phyloP scores from a whole-genome alignment of 2,329 filamentous ascomycete species.

The Phaeomoniella chlamydospora region DNA sequence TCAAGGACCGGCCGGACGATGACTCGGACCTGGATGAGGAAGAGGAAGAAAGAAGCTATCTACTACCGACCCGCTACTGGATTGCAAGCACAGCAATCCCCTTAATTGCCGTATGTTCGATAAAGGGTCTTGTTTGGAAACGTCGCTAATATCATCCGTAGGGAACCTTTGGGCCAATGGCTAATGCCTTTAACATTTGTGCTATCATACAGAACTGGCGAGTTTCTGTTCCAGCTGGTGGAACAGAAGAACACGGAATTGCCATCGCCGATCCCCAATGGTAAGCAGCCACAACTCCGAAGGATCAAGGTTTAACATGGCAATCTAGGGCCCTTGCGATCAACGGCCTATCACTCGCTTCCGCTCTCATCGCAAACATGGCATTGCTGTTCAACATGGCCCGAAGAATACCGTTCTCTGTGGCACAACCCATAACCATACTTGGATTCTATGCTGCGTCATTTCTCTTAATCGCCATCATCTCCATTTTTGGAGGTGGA shows the following conservation, averaged over 20 bases:
- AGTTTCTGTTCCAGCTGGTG: conserved; percentile 31
- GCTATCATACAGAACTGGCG: conserved; percentile 43
- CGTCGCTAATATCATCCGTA: conserved; percentile 3
- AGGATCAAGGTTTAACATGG: conserved; percentile 1
- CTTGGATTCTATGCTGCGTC: conserved; percentile 43
- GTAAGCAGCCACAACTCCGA: conserved; percentile 14
- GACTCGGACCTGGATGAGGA: conserved; percentile 21
- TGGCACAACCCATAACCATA: conserved; percentile 46
- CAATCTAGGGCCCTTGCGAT: conserved; percentile 32
- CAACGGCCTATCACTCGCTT: conserved; percentile 40
- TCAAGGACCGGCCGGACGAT: conserved; percentile 17
- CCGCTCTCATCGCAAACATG: conserved; percentile 39
- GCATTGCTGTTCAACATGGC: conserved; percentile 46
- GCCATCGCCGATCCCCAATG: conserved; percentile 39
- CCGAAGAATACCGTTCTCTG: conserved; percentile 34
- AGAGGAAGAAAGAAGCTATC: conserved; percentile 9
- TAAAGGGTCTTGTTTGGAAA: conserved; percentile 10
- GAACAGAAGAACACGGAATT: conserved; percentile 26
- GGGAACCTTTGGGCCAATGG: conserved; percentile 39
- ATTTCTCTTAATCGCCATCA: conserved; percentile 36
- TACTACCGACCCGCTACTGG: conserved; percentile 37
- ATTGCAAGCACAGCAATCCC: conserved; percentile 45
- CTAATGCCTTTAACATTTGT: conserved; percentile 39
- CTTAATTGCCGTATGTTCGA: conserved; percentile 29
- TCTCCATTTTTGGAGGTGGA: conserved; percentile 28